Percentiles rank a stretch among this genome's conserved stretches.
Evolutionary conservation across 2,329 filamentous ascomycete genomes (phyloP).

Genomic region (Gaeumannomyces tritici): DNA sequence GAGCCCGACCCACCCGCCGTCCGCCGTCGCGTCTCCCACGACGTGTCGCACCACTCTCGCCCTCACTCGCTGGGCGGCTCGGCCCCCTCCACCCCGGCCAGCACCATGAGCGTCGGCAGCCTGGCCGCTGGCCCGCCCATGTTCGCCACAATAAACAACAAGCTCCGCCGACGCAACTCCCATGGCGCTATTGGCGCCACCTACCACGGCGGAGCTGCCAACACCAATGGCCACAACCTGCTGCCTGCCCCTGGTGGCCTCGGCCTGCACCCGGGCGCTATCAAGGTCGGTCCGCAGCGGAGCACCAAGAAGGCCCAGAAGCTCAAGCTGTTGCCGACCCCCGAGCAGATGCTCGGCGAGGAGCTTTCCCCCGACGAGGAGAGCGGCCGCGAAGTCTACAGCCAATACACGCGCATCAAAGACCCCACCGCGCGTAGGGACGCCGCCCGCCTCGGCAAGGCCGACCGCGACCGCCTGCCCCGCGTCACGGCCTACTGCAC

Average conservation of each 20-base stretch:
- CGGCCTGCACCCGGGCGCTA: slow-evolving; percentile 12
- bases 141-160: slow-evolving; percentile 76
- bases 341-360: slow-evolving; percentile 35
- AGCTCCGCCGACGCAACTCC: slow-evolving; percentile 77
- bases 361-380: slow-evolving; percentile 58
- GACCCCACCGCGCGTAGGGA: slow-evolving; percentile 88
- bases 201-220: slow-evolving; percentile 9
- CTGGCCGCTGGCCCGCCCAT: slow-evolving; percentile 41
- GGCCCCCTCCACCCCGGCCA: slow-evolving; percentile 18
- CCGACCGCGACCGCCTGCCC: slow-evolving; percentile 77
- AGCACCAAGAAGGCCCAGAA: slow-evolving; percentile 96
- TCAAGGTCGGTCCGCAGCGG: slow-evolving; percentile 85
- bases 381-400: slow-evolving; percentile 90
- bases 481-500: slow-evolving; percentile 96
- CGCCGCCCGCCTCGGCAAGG: slow-evolving; percentile 85
- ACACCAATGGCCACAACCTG: slow-evolving; percentile 34
- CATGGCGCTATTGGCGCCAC: slow-evolving; percentile 38
- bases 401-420: slow-evolving; percentile 95
- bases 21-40: slow-evolving; percentile 15
- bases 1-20: slow-evolving; percentile 31
- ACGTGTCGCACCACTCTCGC: slow-evolving; percentile 24
- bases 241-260: slow-evolving; percentile 16
- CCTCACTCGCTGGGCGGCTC: slow-evolving; percentile 10
- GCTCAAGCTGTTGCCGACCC: slow-evolving; percentile 90
- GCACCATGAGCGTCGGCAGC: slow-evolving; percentile 31